phyloP scores from a whole-genome alignment of 202 grass and related monocot species.

The Hordeum pubiflorum region DNA sequence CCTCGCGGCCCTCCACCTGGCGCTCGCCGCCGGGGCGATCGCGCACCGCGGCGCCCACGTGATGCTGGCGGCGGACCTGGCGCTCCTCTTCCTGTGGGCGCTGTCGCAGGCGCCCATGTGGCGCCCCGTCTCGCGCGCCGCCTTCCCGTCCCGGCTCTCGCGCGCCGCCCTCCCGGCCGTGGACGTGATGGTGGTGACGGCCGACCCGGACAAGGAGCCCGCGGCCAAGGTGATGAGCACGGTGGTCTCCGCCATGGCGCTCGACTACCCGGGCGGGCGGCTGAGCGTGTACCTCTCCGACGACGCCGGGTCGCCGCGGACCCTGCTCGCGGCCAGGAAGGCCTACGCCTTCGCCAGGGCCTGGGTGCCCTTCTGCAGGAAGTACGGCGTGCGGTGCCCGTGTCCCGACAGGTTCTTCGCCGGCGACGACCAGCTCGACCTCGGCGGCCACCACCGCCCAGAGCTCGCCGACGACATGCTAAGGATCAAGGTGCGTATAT shows the following conservation, averaged over 20 bases:
- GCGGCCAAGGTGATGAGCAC: constrained; percentile 47
- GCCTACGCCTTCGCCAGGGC: constrained; percentile 41
- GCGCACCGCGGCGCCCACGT: constrained; percentile 17
- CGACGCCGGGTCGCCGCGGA: constrained; percentile 57
- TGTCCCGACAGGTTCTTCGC: constrained; percentile 41
- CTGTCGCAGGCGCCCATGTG: constrained; percentile 35
- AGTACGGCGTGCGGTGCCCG: constrained; percentile 20
- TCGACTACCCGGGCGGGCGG: constrained; percentile 50
- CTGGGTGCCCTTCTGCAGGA: constrained; percentile 67
- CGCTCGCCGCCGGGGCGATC: constrained; percentile 4
- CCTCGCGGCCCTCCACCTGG: constrained; percentile 22
- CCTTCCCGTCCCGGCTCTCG: constrained; percentile 31
- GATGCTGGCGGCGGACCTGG: constrained; percentile 27
- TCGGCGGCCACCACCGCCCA: background rate
- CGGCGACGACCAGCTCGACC: background rate
- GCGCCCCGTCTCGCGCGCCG: constrained; percentile 33
- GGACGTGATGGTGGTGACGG: constrained; percentile 48
- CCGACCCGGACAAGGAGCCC: constrained; percentile 53
- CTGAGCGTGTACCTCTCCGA: constrained; percentile 62
- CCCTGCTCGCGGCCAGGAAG: constrained; percentile 47
- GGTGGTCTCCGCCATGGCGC: constrained; percentile 64
- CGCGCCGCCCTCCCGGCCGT: constrained; percentile 20
- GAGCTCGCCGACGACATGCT: constrained; percentile 18
- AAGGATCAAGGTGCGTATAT: constrained; percentile 32
- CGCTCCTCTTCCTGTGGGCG: constrained; percentile 42